phyloP scores from a whole-genome alignment of 306 rosid species.

The Cyamopsis tetragonoloba region DNA sequence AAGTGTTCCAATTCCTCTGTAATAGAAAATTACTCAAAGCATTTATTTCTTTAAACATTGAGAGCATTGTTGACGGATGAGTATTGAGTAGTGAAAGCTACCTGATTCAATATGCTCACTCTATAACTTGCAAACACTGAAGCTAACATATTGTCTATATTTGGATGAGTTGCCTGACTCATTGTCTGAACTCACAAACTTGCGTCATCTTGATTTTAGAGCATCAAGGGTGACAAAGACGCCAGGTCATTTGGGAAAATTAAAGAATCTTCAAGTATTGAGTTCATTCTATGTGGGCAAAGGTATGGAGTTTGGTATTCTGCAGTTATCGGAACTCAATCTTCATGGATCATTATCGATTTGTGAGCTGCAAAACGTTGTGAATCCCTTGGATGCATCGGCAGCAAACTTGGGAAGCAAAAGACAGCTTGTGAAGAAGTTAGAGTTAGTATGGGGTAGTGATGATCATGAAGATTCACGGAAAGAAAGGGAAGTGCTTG shows the following conservation, averaged over 20 bases:
- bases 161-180: background rate
- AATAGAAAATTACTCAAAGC: too few species aligned
- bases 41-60: too few species aligned
- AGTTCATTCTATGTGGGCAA: constrained; percentile 16
- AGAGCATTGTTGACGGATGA: too few species aligned
- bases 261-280: constrained; percentile 16
- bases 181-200: background rate
- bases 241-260: background rate
- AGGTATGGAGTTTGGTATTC: background rate
- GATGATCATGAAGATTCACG: background rate
- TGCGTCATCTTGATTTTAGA: background rate
- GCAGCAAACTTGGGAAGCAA: background rate
- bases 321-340: background rate
- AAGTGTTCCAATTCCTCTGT: too few species aligned
- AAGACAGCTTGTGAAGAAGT: background rate
- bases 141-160: background rate
- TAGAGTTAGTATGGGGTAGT: constrained; percentile 20
- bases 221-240: background rate
- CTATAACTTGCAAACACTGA: constrained; percentile 6
- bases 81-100: too few species aligned
- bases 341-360: background rate
- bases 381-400: background rate
- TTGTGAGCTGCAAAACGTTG: constrained; percentile 6
- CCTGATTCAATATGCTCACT: constrained; percentile 1
- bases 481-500: constrained; percentile 18